phyloP scores from a whole-genome alignment of 495 filamentous ascomycete species.

The Xylaria acuta region DNA sequence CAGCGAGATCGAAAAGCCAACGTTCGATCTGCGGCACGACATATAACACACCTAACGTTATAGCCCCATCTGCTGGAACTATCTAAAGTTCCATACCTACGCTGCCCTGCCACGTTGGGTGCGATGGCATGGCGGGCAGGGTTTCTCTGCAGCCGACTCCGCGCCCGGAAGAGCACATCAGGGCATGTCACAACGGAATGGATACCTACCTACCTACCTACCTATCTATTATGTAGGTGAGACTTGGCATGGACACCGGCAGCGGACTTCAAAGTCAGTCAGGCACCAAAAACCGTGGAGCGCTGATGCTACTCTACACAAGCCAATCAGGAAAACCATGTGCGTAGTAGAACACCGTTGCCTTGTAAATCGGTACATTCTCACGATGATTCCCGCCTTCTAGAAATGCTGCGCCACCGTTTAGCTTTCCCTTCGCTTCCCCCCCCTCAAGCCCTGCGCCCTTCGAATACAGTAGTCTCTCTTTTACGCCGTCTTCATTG shows the following conservation, averaged over 20 bases:
- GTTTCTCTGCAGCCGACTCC: neutral
- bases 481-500: no score
- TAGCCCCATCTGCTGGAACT: neutral
- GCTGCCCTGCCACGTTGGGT: neutral
- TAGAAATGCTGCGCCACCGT: constrained; percentile 5
- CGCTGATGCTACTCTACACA: neutral
- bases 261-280: neutral
- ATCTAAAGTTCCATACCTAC: no score
- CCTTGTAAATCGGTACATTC: neutral
- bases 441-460: neutral
- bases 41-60: neutral
- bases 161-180: neutral
- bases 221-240: neutral
- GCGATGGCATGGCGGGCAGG: neutral
- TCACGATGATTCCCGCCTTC: neutral
- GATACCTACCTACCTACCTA: neutral
- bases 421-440: neutral
- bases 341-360: neutral
- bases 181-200: neutral
- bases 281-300: neutral
- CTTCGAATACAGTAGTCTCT: neutral
- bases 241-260: neutral
- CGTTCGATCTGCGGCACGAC: neutral
- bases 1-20: neutral
- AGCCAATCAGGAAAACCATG: neutral